Conservation (phyloP, 495 filamentous ascomycete species). For the Penicillium egyptiacum region DNA sequence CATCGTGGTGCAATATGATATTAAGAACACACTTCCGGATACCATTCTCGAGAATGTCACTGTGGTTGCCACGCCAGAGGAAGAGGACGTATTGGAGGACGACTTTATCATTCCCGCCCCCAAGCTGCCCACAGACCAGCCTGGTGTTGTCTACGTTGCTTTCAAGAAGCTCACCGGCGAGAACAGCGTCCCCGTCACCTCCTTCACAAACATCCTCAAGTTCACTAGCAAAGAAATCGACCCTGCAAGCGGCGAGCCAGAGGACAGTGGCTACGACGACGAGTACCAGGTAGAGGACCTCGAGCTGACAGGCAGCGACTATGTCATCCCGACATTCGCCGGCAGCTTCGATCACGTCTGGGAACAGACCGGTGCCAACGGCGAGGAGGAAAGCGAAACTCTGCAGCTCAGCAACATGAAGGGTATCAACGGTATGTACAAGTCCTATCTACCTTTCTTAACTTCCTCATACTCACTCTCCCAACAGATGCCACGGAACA, state of each 20-base stretch:
- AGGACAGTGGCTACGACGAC: slow-evolving; percentile 90
- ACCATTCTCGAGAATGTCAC: slow-evolving; percentile 89
- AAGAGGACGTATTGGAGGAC: slow-evolving; percentile 76
- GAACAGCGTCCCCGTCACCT: slow-evolving; percentile 64
- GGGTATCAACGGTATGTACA: slow-evolving; percentile 80
- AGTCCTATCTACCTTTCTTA: not conserved
- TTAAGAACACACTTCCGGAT: slow-evolving; percentile 95
- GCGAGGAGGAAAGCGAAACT: slow-evolving; percentile 89
- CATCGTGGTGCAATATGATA: slow-evolving; percentile 92
- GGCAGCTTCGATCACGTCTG: slow-evolving; percentile 96
- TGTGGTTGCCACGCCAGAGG: slow-evolving; percentile 78
- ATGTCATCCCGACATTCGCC: slow-evolving; percentile 88
- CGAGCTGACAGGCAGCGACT: slow-evolving; percentile 88
- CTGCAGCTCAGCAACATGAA: slow-evolving; percentile 86
- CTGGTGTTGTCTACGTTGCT: slow-evolving; percentile 90
- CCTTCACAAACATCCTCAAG: slow-evolving; percentile 90
- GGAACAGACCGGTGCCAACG: slow-evolving; percentile 86
- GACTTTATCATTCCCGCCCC: slow-evolving; percentile 91
- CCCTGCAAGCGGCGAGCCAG: slow-evolving; percentile 87
- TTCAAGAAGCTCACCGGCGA: slow-evolving; percentile 82
- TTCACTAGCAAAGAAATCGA: slow-evolving; percentile 99
- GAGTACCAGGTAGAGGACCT: slow-evolving; percentile 97
- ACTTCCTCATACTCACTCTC: slow-evolving; percentile 49
- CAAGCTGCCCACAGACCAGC: slow-evolving; percentile 75
- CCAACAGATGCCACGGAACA: slow-evolving; percentile 86